Evolutionary conservation across 305 asterid genomes (phyloP).

Genomic region (Rubia tinctorum): DNA sequence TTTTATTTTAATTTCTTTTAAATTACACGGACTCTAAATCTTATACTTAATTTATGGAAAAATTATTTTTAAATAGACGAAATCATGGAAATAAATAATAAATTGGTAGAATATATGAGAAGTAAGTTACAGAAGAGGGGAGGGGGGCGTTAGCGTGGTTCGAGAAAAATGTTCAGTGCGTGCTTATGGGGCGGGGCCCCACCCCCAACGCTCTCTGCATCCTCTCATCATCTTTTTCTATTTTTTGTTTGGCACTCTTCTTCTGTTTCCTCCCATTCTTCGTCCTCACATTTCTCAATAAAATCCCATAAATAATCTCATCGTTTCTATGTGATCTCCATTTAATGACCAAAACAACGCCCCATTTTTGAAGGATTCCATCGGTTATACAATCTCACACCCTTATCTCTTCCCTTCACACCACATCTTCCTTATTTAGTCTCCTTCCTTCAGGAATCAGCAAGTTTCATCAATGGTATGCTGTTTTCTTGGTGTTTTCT

Average conservation of each 20-base stretch:
- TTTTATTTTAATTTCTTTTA: too few species aligned
- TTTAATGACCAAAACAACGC: conserved; percentile 7
- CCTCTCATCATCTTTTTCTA: neutral
- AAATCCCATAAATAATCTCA: conserved; percentile 13
- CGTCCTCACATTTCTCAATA: conserved; percentile 21
- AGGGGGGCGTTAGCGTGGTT: conserved; percentile 16
- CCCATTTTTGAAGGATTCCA: conserved; percentile 7
- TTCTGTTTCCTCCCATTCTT: neutral
- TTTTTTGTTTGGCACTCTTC: neutral
- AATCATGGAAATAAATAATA: too few species aligned
- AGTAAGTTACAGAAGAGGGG: neutral
- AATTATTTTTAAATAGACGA: too few species aligned
- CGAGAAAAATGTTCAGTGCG: conserved; percentile 13
- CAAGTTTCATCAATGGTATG: neutral
- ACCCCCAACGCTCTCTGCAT: conserved; percentile 8
- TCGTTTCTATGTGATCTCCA: conserved; percentile 16
- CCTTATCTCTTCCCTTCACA: neutral
- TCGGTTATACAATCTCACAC: conserved; percentile 1
- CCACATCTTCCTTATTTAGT: neutral
- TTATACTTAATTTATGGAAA: too few species aligned
- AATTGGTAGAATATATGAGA: neutral
- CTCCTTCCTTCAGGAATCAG: neutral
- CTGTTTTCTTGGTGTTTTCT: neutral
- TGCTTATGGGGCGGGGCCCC: conserved; percentile 18
- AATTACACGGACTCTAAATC: too few species aligned